These are phyloP conservation scores for Coemansia umbellata DNA, from an alignment of 192 early-diverging fungal species.

Conservation along the genomic window DNA sequence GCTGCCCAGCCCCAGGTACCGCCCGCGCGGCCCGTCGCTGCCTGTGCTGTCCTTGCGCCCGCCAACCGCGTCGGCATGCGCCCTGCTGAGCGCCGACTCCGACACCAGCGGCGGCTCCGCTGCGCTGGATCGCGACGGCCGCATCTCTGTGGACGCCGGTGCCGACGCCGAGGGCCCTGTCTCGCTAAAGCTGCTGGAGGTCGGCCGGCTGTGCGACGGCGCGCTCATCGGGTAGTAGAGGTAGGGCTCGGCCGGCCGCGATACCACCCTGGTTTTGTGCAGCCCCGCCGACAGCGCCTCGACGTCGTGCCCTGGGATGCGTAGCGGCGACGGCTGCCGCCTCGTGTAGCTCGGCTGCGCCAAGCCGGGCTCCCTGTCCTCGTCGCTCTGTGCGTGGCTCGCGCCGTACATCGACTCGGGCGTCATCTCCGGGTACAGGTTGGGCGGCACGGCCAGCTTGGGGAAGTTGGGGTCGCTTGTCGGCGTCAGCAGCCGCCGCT, in stretches of 20 bases:
- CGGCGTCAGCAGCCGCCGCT: constrained; percentile 65
- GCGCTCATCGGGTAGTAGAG: constrained; percentile 27
- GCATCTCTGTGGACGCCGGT: constrained; percentile 36
- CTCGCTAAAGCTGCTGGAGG: constrained; percentile 47
- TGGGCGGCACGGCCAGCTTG: constrained; percentile 66
- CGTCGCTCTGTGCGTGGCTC: constrained; percentile 41
- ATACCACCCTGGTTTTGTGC: no score
- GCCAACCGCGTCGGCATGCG: constrained; percentile 4
- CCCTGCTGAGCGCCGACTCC: constrained; percentile 25
- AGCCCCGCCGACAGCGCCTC: constrained; percentile 33
- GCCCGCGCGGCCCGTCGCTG: constrained; percentile 9
- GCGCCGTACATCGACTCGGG: constrained; percentile 52
- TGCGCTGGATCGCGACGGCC: constrained; percentile 1
- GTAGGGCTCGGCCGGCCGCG: constrained; percentile 16
- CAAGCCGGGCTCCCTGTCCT: no score
- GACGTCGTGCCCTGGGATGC: constrained; percentile 5
- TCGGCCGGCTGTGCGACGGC: constrained; percentile 28
- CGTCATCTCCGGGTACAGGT: constrained; percentile 80
- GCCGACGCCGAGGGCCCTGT: constrained; percentile 38
- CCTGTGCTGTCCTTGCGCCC: not conserved
- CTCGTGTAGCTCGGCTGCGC: not conserved
- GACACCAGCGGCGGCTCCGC: constrained; percentile 24
- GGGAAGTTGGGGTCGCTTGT: constrained; percentile 61
- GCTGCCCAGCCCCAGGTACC: constrained; percentile 44
- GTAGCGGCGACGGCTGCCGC: constrained; percentile 21